Base-by-base conservation (phyloP, 2,329 filamentous ascomycete genomes). In the Niveomyces coronatus region DNA sequence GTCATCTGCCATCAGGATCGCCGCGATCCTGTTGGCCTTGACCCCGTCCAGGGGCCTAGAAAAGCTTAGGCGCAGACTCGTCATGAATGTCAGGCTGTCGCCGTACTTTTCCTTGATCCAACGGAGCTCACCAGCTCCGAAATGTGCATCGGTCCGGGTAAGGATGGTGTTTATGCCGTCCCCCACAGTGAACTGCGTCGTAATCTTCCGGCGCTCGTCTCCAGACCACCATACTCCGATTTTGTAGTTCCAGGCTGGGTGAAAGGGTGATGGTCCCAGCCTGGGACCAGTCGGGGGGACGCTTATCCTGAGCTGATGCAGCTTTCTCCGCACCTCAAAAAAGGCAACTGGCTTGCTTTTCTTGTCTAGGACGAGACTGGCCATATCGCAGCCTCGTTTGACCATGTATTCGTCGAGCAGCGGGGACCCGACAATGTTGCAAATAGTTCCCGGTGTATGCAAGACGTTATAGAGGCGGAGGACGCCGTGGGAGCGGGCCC, bases 401-500 rank as follows among this genome's bases (percentile, higher is more conserved):
- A 38, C 17, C 10, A 6, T 4, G 13, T 38, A 26, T 2, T 31
- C 28, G 3, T 31, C 18, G 10, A 15, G 8, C 13, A 32, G 7
- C 6, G 35, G n/a, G 4, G 9, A 6, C 4, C 20, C 35, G 15
- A 38, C 14, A 9, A 38, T 27, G 16, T 38, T 38, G 16, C 35
- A 38, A 29, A 38, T 8, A 28, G 18, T 24, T 11, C 22, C 20
- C 9, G 35, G 35, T 9, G 31, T 29, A 28, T 38, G 35, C 7
- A 38, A 29, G 28, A 38, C 35, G 17, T 38, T 38, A 20, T n/a
- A 27, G 5, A 38, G 22, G 1, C 29, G 35, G 9, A 38, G 37
- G 9, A 44, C 14, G 4, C 34, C 34, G 20, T 44, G 38, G 20
- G 34, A 17, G 16, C 17, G 34, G 7, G 29, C 11, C 8, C 42